These are phyloP conservation scores for Corrigiola litoralis DNA, from an alignment of 179 eudicot species.

Conservation along the genomic window DNA sequence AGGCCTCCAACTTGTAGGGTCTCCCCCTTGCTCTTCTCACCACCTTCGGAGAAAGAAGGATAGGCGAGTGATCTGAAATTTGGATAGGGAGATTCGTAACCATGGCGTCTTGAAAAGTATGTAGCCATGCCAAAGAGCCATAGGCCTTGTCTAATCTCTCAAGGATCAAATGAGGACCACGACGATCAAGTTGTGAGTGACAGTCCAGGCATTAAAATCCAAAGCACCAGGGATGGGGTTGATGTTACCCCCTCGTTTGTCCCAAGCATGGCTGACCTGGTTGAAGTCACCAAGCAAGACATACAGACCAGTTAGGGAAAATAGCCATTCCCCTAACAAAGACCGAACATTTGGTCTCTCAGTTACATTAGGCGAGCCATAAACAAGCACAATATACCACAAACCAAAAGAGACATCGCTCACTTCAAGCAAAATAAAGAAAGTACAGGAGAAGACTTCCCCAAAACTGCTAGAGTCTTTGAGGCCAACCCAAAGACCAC, in stretches of 20 bases:
- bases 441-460: neutral
- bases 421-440: neutral
- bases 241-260: neutral
- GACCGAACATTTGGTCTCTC: neutral
- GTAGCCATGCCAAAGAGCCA: neutral
- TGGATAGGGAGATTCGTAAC: neutral
- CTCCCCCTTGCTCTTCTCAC: neutral
- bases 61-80: neutral
- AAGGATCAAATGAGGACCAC: neutral
- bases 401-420: neutral
- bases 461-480: neutral
- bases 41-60: neutral
- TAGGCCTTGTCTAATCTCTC: neutral
- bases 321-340: neutral
- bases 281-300: neutral
- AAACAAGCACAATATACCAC: neutral
- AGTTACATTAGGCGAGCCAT: neutral
- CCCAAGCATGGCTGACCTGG: neutral
- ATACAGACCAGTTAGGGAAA: neutral
- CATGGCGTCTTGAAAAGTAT: neutral
- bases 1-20: neutral
- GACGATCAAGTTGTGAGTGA: neutral
- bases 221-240: neutral
- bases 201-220: neutral
- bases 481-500: neutral